A percentile compares a stretch with the other conserved stretches of the same genome.
These are phyloP conservation scores for Penicillium sp. DNA, from an alignment of 2,329 filamentous ascomycete genomes.

Conservation along the genomic window DNA sequence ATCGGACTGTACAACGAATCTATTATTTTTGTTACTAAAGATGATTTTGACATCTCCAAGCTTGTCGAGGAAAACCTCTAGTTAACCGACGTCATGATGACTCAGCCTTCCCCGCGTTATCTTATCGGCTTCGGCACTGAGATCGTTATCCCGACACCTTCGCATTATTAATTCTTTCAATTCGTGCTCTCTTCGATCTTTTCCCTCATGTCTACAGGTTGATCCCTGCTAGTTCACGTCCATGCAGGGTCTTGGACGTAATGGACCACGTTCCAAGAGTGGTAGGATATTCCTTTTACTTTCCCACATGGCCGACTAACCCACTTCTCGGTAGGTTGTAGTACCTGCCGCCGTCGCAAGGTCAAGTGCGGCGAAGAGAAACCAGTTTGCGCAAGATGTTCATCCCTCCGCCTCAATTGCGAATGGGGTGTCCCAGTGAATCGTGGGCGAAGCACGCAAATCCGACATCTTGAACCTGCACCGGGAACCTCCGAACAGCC, in stretches of 20 bases:
- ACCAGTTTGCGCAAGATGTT: conserved; percentile 37
- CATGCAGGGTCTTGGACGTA: conserved; percentile 25
- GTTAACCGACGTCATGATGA: conserved; percentile 9
- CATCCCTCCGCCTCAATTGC: conserved; percentile 32
- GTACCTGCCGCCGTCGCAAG: conserved; percentile 40
- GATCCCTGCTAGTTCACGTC: conserved; percentile 27
- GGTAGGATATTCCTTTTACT: conserved; percentile 23
- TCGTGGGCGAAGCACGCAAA: conserved; percentile 24
- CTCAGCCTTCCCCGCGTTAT: conserved; percentile 9
- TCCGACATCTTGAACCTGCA: conserved; percentile 31
- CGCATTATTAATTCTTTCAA: background rate
- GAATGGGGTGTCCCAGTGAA: conserved; percentile 38
- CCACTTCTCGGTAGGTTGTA: conserved; percentile 33
- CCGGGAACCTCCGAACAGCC: conserved; percentile 13
- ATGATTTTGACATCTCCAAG: too few relatives aligned
- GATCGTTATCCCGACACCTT: background rate
- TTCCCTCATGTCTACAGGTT: conserved; percentile 17
- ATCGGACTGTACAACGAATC: too few relatives aligned
- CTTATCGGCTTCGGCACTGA: conserved; percentile 10
- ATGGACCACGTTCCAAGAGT: conserved; percentile 43
- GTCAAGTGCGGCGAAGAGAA: conserved; percentile 40
- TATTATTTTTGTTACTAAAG: too few relatives aligned
- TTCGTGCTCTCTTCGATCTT: background rate
- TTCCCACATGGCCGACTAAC: background rate
- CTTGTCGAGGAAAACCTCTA: too few relatives aligned